These are phyloP conservation scores for Malassezia brasiliensis DNA, from an alignment of 1,284 basidiomycete genomes.

Conservation along the genomic window DNA sequence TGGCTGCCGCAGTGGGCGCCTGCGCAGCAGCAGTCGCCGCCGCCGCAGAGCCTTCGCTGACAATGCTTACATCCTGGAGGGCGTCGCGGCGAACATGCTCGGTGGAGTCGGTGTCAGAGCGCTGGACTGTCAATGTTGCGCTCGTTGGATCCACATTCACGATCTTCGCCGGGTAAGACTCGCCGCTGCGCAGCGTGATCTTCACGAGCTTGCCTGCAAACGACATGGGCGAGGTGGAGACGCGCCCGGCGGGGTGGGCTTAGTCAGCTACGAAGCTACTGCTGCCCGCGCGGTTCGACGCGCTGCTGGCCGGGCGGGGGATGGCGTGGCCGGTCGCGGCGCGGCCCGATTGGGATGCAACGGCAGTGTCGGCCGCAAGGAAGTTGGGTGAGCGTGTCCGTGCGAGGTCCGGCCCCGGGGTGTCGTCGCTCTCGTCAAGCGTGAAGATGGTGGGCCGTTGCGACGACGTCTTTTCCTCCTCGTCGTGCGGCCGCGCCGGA, in stretches of 20 bases:
- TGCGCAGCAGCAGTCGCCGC: neutral
- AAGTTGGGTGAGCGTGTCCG: neutral
- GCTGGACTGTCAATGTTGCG: constrained; percentile 4
- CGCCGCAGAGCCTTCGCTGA: neutral
- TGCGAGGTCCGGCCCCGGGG: neutral
- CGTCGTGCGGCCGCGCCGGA: neutral
- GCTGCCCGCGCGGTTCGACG: neutral
- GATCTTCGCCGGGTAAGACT: constrained; percentile 4
- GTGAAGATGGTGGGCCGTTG: neutral
- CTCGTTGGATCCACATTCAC: constrained; percentile 2
- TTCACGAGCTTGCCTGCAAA: constrained; percentile 14
- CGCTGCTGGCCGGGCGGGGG: neutral
- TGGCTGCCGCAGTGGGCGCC: neutral
- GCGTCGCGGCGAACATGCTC: constrained; percentile 12
- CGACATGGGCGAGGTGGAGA: constrained; percentile 1
- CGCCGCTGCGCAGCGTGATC: constrained; percentile 7
- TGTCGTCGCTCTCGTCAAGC: constrained; percentile 3
- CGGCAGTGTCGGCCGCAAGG: neutral
- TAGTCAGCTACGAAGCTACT: neutral
- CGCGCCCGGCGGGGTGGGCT: neutral
- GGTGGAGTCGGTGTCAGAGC: neutral
- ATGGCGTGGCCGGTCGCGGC: neutral
- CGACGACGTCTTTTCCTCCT: neutral
- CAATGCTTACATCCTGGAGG: constrained; percentile 14
- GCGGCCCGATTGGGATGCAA: neutral